These are phyloP conservation scores for Myrica gale DNA, from an alignment of 306 rosid genomes.

Conservation along the genomic window DNA sequence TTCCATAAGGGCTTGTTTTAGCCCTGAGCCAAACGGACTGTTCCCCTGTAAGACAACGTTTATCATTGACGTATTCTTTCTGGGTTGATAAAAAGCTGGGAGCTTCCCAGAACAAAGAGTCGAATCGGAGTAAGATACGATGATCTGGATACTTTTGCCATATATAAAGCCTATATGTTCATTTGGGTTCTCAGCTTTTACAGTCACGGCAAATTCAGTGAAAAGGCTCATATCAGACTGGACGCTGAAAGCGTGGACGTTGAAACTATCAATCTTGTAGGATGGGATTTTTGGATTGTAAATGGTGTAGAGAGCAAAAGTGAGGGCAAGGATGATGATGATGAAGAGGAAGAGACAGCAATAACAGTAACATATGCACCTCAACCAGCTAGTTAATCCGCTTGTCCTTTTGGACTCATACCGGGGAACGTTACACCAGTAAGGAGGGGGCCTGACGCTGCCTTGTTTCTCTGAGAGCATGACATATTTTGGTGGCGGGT, in stretches of 20 bases:
- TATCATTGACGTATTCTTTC: conserved; percentile 26
- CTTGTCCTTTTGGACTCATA: neutral
- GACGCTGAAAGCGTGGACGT: conserved; percentile 29
- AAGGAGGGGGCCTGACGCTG: conserved; percentile 24
- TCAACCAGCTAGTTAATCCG: conserved; percentile 4
- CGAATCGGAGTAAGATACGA: conserved; percentile 30
- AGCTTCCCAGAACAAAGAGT: conserved; percentile 33
- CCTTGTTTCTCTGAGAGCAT: conserved; percentile 19
- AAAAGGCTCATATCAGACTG: conserved; percentile 10
- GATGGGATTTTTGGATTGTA: conserved; percentile 36
- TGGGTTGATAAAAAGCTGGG: conserved; percentile 38
- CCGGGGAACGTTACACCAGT: conserved; percentile 14
- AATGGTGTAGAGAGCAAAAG: neutral
- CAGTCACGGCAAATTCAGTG: conserved; percentile 22
- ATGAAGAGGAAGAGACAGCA: conserved; percentile 32
- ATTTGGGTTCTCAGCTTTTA: conserved; percentile 51
- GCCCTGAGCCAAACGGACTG: conserved; percentile 16
- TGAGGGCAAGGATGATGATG: neutral
- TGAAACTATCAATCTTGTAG: conserved; percentile 32
- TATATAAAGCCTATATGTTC: conserved; percentile 30
- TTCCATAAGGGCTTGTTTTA: conserved; percentile 7
- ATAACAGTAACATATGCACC: conserved; percentile 35
- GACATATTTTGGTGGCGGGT: conserved; percentile 18
- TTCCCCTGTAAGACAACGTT: conserved; percentile 39
- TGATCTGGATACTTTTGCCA: conserved; percentile 24